These are phyloP conservation scores for peach (Prunus persica) DNA, from an alignment of 306 rosid genomes.

Conservation along the genomic window DNA sequence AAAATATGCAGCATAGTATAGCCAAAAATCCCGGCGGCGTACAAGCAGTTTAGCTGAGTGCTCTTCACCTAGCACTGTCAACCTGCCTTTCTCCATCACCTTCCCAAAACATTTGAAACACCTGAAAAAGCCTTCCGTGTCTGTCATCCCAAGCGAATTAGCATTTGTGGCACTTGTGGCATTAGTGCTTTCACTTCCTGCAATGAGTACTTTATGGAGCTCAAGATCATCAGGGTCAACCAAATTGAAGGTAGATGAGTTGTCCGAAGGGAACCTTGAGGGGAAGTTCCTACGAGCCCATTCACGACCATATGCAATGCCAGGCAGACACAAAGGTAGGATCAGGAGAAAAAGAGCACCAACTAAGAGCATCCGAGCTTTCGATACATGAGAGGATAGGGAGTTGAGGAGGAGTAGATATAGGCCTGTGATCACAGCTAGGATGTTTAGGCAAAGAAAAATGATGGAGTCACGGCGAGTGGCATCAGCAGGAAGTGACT, in stretches of 20 bases:
- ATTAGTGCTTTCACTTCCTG: conserved; percentile 1
- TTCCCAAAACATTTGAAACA: conserved; percentile 9
- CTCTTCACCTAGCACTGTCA: conserved; percentile 59
- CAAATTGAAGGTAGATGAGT: conserved; percentile 24
- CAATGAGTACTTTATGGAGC: conserved; percentile 47
- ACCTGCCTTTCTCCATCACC: conserved; percentile 43
- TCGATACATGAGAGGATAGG: conserved; percentile 20
- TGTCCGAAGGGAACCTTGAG: conserved; percentile 5
- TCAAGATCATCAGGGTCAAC: conserved; percentile 31
- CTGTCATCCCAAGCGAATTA: conserved; percentile 5
- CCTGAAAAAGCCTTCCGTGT: conserved; percentile 25
- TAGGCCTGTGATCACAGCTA: conserved; percentile 66
- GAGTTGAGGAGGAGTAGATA: conserved; percentile 58
- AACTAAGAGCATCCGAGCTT: conserved; percentile 41
- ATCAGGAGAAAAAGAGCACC: conserved; percentile 57
- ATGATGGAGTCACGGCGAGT: conserved; percentile 27
- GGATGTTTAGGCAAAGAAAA: conserved; percentile 54
- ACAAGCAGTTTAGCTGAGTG: conserved; percentile 43
- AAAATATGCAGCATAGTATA: conserved; percentile 64
- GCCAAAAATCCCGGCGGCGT: conserved; percentile 68
- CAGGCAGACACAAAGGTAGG: conserved; percentile 46
- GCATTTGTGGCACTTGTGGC: not conserved
- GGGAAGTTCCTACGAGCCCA: conserved; percentile 25
- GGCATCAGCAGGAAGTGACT: conserved; percentile 19
- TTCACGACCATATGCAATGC: conserved; percentile 31